These are phyloP conservation scores for Selaginella tamariscina DNA, from an alignment of 75 land plant species.

Conservation along the genomic window DNA sequence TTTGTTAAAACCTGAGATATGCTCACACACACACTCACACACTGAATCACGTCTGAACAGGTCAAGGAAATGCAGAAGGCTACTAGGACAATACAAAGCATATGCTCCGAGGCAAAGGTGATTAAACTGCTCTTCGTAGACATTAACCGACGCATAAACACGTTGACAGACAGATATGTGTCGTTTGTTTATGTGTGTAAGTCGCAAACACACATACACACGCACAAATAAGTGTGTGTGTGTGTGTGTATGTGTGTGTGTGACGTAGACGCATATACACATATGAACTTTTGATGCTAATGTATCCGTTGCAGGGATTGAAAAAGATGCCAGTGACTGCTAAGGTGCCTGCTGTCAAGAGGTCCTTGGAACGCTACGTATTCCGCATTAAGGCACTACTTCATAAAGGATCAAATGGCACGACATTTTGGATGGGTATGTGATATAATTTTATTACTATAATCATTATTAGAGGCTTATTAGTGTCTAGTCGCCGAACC, in stretches of 20 bases:
- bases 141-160: not conserved
- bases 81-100: slow-evolving; percentile 66
- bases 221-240: not conserved
- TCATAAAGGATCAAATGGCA: slow-evolving; percentile 47
- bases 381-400: slow-evolving; percentile 82
- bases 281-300: not conserved
- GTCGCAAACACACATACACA: not conserved
- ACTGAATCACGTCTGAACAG: slow-evolving; percentile 21
- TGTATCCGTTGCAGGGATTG: slow-evolving; percentile 32
- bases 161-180: not conserved
- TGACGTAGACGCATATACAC: not conserved
- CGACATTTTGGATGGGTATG: slow-evolving; percentile 85
- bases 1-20: not conserved
- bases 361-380: slow-evolving; percentile 78
- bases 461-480: not conserved
- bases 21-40: not conserved
- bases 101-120: slow-evolving; percentile 97
- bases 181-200: not conserved
- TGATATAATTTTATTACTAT: no score
- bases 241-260: not conserved
- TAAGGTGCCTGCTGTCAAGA: slow-evolving; percentile 76
- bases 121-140: not conserved
- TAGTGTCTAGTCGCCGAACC: not conserved
- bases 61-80: slow-evolving; percentile 87
- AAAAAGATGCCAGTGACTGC: slow-evolving; percentile 57